These are phyloP conservation scores for Yamadazyma spencermartinsiae DNA, from an alignment of 1,139 yeast genomes.

Conservation along the genomic window DNA sequence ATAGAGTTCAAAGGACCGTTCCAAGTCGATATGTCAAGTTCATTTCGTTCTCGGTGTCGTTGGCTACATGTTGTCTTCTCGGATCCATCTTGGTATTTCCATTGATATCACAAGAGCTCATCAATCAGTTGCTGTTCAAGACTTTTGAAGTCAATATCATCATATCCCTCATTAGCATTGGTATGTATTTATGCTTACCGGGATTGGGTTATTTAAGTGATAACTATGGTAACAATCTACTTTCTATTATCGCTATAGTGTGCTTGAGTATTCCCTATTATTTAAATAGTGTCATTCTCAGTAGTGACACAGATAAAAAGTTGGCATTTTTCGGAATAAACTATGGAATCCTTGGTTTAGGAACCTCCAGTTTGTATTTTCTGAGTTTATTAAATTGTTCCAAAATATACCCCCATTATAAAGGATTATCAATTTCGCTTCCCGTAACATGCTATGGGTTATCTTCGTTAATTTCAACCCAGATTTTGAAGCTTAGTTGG, in stretches of 20 bases:
- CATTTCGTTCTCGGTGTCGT: slow-evolving; percentile 39
- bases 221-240: slow-evolving; percentile 74
- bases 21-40: slow-evolving; percentile 28
- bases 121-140: slow-evolving; percentile 54
- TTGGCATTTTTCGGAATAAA: slow-evolving; percentile 30
- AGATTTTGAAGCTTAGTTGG: slow-evolving; percentile 44
- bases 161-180: slow-evolving; percentile 73
- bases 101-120: slow-evolving; percentile 72
- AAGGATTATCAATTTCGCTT: slow-evolving; percentile 79
- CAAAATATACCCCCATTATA: slow-evolving; percentile 68
- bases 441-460: slow-evolving; percentile 89
- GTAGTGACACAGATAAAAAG: slow-evolving; percentile 12
- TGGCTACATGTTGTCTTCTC: slow-evolving; percentile 65
- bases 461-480: slow-evolving; percentile 67
- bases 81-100: slow-evolving; percentile 85
- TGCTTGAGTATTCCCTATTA: slow-evolving; percentile 76
- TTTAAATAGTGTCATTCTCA: slow-evolving; percentile 29
- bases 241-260: slow-evolving; percentile 62
- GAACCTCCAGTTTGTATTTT: slow-evolving; percentile 80
- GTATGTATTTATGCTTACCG: slow-evolving; percentile 86
- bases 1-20: slow-evolving; percentile 24
- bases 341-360: slow-evolving; percentile 65
- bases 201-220: slow-evolving; percentile 82
- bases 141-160: slow-evolving; percentile 76
- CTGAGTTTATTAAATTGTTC: slow-evolving; percentile 82